Evolutionary conservation across 2,329 filamentous ascomycete genomes (phyloP).

Genomic region (Verticillium alfalfae): DNA sequence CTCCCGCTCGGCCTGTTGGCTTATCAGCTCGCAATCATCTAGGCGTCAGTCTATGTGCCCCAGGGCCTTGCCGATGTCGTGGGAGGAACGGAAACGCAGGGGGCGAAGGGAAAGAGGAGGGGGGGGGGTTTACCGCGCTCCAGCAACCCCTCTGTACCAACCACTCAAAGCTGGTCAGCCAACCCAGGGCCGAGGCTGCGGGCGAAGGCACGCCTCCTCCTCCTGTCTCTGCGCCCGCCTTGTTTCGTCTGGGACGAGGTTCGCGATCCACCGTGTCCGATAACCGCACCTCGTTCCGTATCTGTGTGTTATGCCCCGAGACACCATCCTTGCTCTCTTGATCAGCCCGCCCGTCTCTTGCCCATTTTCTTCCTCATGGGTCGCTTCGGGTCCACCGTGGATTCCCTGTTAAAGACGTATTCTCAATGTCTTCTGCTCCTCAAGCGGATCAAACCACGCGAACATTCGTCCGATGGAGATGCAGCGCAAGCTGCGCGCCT

Average conservation of each 20-base stretch:
- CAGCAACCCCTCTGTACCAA: neutral
- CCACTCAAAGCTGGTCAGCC: neutral
- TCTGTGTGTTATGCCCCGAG: neutral
- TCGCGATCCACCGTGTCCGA: neutral
- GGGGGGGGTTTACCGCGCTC: neutral
- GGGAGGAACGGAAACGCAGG: no score
- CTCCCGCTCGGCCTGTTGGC: no score
- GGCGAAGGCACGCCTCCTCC: neutral
- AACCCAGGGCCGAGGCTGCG: neutral
- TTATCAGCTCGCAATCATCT: no score
- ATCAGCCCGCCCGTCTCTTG: neutral
- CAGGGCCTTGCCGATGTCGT: no score
- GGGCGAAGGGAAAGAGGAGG: no score
- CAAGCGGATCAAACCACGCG: slow-evolving; percentile 22
- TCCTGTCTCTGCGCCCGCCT: neutral
- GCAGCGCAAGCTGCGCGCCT: slow-evolving; percentile 17
- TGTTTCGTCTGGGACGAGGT: neutral
- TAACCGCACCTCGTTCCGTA: neutral
- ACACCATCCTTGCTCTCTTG: neutral
- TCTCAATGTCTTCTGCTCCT: slow-evolving; percentile 37
- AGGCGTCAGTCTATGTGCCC: no score
- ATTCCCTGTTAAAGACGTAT: slow-evolving; percentile 41
- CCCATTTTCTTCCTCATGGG: slow-evolving; percentile 20
- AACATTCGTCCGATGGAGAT: neutral
- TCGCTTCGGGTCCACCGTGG: slow-evolving; percentile 36